Conservation (phyloP, 2,329 filamentous ascomycete genomes). For the Fusarium praegraminearum region DNA sequence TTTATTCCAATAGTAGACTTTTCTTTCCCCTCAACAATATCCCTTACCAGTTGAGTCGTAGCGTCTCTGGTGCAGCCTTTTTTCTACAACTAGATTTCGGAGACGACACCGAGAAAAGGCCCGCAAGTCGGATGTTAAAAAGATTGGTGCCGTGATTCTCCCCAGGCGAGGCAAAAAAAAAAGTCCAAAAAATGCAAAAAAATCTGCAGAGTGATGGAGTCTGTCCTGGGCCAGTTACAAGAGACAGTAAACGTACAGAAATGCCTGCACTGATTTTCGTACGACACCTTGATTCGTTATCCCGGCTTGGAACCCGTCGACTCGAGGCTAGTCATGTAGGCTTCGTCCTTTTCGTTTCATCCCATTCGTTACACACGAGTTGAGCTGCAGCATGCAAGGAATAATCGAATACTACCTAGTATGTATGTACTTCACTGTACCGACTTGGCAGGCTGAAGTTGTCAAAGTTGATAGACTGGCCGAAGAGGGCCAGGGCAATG, state of each 20-base stretch:
- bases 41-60: conserved; percentile 30
- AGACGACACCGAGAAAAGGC: conserved; percentile 32
- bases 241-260: conserved; percentile 2
- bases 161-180: conserved; percentile 25
- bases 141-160: conserved; percentile 23
- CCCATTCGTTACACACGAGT: conserved; percentile 30
- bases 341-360: conserved; percentile 23
- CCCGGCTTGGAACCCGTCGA: conserved; percentile 15
- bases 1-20: conserved; percentile 20
- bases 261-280: conserved; percentile 16
- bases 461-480: conserved; percentile 37
- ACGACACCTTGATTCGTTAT: conserved; percentile 7
- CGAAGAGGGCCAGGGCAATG: conserved; percentile 34
- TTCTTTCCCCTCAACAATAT: conserved; percentile 29
- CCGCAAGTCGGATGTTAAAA: conserved; percentile 34
- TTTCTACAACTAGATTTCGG: conserved; percentile 24
- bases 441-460: conserved; percentile 16
- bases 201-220: conserved; percentile 42
- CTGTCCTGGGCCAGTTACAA: conserved; percentile 3
- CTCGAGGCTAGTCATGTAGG: conserved; percentile 20
- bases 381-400: conserved; percentile 45
- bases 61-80: conserved; percentile 36
- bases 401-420: conserved; percentile 16
- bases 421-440: conserved; percentile 14
- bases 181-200: conserved; percentile 16